These are phyloP conservation scores for Neoarthrinium moseri DNA, from an alignment of 2,329 filamentous ascomycete genomes.

Conservation along the genomic window DNA sequence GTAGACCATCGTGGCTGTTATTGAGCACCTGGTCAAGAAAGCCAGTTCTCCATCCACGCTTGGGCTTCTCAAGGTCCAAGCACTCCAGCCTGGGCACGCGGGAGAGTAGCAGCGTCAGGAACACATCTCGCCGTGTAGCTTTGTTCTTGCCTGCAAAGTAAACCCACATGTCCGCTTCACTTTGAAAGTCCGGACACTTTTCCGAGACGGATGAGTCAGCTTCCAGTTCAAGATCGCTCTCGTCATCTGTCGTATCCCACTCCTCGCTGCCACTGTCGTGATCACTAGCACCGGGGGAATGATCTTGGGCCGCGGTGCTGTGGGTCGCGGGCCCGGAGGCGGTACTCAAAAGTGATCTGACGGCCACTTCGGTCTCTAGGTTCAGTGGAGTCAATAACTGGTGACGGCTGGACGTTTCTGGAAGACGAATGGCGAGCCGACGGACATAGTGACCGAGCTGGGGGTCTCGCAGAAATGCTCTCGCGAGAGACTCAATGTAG, in stretches of 20 bases:
- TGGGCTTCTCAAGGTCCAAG: slow-evolving; percentile 9
- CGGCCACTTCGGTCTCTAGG: neutral
- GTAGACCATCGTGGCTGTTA: neutral
- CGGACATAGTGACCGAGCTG: slow-evolving; percentile 6
- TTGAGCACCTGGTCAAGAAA: slow-evolving; percentile 4
- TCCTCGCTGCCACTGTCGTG: neutral
- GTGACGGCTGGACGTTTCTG: neutral
- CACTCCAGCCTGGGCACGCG: slow-evolving; percentile 4
- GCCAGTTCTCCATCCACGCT: neutral
- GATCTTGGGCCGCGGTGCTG: neutral
- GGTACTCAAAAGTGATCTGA: neutral
- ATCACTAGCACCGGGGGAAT: neutral
- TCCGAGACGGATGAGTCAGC: neutral
- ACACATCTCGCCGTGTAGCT: slow-evolving; percentile 2
- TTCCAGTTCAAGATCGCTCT: neutral
- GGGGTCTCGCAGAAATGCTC: slow-evolving; percentile 3
- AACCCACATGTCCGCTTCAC: neutral
- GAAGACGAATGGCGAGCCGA: slow-evolving; percentile 5
- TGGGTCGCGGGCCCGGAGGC: neutral
- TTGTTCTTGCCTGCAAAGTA: slow-evolving; percentile 2
- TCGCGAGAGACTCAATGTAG: neutral
- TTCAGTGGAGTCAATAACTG: neutral
- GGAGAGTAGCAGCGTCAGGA: slow-evolving; percentile 7
- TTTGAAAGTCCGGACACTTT: slow-evolving; percentile 1
- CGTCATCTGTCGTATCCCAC: slow-evolving; percentile 10